Conservation (phyloP, 1,284 basidiomycete genomes). For the Phylloboletellus chloephorus region DNA sequence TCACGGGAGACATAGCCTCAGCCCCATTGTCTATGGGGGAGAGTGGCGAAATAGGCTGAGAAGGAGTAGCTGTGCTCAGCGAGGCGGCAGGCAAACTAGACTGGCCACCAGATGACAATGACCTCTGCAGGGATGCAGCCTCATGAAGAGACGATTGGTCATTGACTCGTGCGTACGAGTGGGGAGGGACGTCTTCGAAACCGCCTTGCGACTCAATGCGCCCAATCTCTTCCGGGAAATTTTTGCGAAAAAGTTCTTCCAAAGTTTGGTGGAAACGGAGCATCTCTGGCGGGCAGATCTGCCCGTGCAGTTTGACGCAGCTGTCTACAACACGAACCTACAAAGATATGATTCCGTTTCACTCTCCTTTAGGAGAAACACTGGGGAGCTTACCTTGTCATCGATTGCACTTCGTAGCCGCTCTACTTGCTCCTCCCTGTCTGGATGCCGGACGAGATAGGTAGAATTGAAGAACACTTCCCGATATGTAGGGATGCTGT, state of each 20-base stretch:
- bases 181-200: slow-evolving; percentile 28
- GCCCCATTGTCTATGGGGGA: slow-evolving; percentile 21
- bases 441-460: slow-evolving; percentile 66
- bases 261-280: slow-evolving; percentile 87
- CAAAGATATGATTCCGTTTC: slow-evolving; percentile 6
- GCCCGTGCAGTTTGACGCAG: slow-evolving; percentile 79
- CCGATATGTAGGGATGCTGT: slow-evolving; percentile 75
- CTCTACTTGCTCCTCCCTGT: slow-evolving; percentile 64
- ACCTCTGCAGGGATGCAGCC: slow-evolving; percentile 38
- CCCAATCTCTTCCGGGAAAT: slow-evolving; percentile 84
- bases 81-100: slow-evolving; percentile 40
- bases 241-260: slow-evolving; percentile 83
- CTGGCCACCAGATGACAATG: slow-evolving; percentile 42
- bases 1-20: slow-evolving; percentile 34
- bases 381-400: slow-evolving; percentile 57
- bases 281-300: slow-evolving; percentile 83
- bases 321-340: slow-evolving; percentile 78
- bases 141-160: slow-evolving; percentile 43
- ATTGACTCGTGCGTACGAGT: slow-evolving; percentile 33
- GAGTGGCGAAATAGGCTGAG: slow-evolving; percentile 43
- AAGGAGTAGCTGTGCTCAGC: slow-evolving; percentile 38
- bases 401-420: slow-evolving; percentile 73
- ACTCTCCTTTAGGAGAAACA: neutral
- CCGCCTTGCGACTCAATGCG: slow-evolving; percentile 50
- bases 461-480: slow-evolving; percentile 71